These are phyloP conservation scores for Solanum acaule DNA, from an alignment of 257 asterid genomes.

Conservation along the genomic window DNA sequence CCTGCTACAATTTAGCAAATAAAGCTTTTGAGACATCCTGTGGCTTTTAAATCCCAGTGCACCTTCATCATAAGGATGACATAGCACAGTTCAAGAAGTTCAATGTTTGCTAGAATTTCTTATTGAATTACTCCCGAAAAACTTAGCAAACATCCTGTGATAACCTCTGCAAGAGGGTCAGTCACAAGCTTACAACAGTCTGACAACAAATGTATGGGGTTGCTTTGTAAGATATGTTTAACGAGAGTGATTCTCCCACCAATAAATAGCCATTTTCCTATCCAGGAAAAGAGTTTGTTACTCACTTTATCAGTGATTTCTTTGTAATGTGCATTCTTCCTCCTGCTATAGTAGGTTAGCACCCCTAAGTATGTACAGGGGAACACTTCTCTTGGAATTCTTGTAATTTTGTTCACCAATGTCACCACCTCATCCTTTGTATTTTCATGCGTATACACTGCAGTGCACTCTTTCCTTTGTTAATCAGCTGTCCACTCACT, in stretches of 20 bases:
- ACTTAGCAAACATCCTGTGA: background rate
- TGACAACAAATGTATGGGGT: background rate
- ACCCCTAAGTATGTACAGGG: background rate
- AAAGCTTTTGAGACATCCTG: background rate
- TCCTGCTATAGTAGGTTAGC: background rate
- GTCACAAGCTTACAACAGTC: background rate
- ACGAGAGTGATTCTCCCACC: background rate
- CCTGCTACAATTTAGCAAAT: background rate
- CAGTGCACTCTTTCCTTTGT: background rate
- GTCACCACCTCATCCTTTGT: background rate
- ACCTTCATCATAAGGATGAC: background rate
- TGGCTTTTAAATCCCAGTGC: background rate
- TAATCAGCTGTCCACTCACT: background rate
- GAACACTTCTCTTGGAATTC: background rate
- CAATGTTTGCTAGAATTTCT: background rate
- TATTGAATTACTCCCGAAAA: background rate
- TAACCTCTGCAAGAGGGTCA: background rate
- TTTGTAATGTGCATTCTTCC: background rate
- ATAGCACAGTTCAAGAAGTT: background rate
- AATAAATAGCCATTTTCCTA: background rate
- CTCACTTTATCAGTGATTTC: background rate
- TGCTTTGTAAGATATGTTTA: background rate
- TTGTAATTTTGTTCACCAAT: background rate
- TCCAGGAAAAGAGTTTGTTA: background rate
- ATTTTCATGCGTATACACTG: background rate